phyloP scores from a whole-genome alignment of 495 filamentous ascomycete species.

The Endocarpon pusillum region DNA sequence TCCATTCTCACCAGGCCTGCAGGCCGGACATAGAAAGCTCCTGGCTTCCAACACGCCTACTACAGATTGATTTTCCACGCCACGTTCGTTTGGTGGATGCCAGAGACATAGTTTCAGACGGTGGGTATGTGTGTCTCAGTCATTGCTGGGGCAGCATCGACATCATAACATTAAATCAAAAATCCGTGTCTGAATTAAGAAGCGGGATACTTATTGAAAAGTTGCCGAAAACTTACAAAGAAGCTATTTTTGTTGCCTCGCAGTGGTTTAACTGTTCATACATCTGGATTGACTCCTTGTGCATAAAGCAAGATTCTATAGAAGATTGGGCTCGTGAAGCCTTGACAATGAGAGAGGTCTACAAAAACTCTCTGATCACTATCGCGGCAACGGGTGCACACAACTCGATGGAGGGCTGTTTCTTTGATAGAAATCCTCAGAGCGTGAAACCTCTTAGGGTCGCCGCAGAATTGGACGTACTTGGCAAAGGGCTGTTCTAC shows the following conservation, averaged over 20 bases:
- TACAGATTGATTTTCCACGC: slow-evolving; percentile 2
- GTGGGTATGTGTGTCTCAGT: slow-evolving; percentile 5
- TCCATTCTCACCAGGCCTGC: too few species aligned
- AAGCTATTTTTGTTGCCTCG: slow-evolving; percentile 13
- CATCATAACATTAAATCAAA: slow-evolving; percentile 2
- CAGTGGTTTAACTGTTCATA: slow-evolving; percentile 7
- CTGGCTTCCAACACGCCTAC: slow-evolving; percentile 1
- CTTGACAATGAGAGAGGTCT: slow-evolving; percentile 5
- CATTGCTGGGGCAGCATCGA: slow-evolving; percentile 6
- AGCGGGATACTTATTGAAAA: slow-evolving; percentile 1
- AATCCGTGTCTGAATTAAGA: background rate
- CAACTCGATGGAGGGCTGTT: background rate
- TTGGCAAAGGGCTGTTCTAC: background rate
- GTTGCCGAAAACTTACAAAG: slow-evolving; percentile 11
- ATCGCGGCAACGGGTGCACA: slow-evolving; percentile 7
- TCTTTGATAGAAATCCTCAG: slow-evolving; percentile 1
- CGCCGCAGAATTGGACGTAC: background rate
- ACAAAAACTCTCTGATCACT: slow-evolving; percentile 5
- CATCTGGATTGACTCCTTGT: slow-evolving; percentile 22
- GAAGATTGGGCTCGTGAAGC: slow-evolving; percentile 7
- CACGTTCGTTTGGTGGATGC: slow-evolving; percentile 6
- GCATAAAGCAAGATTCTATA: slow-evolving; percentile 11
- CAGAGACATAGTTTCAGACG: background rate
- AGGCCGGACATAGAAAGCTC: too few species aligned
- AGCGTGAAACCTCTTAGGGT: background rate